Conservation (phyloP, 257 asterid species). For the Henckelia pumila region DNA sequence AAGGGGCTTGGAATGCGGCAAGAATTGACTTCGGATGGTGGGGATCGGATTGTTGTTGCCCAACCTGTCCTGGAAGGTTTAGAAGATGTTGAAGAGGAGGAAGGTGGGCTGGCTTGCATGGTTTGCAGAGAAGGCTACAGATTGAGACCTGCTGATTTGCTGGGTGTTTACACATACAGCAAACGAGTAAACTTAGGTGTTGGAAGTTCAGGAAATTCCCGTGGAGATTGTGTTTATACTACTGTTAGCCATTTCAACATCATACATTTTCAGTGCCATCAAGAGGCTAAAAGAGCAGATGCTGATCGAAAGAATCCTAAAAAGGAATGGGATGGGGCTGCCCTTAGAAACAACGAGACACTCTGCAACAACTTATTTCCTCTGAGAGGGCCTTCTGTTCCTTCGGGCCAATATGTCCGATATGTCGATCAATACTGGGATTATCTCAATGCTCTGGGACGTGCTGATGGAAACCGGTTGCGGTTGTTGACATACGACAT, state of each 20-base stretch:
- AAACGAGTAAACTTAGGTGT: conserved; percentile 93
- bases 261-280: conserved; percentile 99
- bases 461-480: conserved; percentile 94
- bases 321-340: conserved; percentile 99
- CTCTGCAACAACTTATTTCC: conserved; percentile 94
- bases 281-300: conserved; percentile 98
- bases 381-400: conserved; percentile 82
- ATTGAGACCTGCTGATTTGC: conserved; percentile 77
- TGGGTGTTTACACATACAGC: conserved; percentile 90
- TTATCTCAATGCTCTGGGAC: conserved; percentile 87
- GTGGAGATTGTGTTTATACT: conserved; percentile 96
- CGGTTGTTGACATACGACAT: conserved; percentile 89
- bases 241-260: conserved; percentile 98
- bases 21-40: conserved; percentile 82
- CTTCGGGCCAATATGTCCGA: conserved; percentile 73
- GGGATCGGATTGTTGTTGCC: conserved; percentile 85
- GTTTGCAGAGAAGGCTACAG: conserved; percentile 97
- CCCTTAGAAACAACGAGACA: conserved; percentile 92
- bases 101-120: conserved; percentile 97
- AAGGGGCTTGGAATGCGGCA: conserved; percentile 94
- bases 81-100: conserved; percentile 95
- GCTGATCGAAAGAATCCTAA: conserved; percentile 85
- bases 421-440: conserved; percentile 98
- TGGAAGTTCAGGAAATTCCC: conserved; percentile 80
- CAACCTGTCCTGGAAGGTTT: conserved; percentile 85